phyloP scores from a whole-genome alignment of 2,329 filamentous ascomycete species.

The Colletotrichum sp. region DNA sequence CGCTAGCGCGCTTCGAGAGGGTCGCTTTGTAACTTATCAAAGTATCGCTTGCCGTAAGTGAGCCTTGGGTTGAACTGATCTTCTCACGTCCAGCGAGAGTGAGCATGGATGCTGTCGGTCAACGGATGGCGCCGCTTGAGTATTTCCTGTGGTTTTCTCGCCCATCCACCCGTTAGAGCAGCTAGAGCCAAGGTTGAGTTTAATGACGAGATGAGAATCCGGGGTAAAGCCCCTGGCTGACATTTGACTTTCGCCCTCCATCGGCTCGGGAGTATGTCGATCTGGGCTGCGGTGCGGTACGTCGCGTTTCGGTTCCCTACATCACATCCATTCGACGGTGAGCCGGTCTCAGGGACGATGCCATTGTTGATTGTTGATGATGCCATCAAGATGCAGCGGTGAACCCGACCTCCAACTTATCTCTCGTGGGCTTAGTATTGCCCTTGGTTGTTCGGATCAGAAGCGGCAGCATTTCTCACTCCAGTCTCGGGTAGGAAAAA shows the following conservation, averaged over 20 bases:
- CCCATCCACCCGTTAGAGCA: not conserved
- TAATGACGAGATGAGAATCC: constrained; percentile 21
- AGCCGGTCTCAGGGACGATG: not conserved
- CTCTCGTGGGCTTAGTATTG: not conserved
- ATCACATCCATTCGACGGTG: not conserved
- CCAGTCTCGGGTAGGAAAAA: not conserved
- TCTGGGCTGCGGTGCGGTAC: constrained; percentile 6
- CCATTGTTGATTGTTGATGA: not conserved
- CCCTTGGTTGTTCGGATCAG: not conserved
- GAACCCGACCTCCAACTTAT: not conserved
- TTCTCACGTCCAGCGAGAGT: not conserved
- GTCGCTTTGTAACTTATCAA: not conserved
- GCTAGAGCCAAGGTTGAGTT: constrained; percentile 6
- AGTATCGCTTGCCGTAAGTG: not conserved
- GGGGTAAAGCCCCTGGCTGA: constrained; percentile 17
- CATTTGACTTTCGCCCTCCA: constrained; percentile 15
- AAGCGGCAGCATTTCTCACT: not conserved
- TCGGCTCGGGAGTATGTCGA: constrained; percentile 6
- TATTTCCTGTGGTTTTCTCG: not conserved
- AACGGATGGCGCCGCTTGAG: not conserved
- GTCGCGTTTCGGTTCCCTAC: not conserved
- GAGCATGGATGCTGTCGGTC: not conserved
- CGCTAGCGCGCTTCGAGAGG: not conserved
- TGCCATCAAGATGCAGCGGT: not conserved
- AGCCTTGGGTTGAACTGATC: not conserved